Evolutionary conservation across 2,329 filamentous ascomycete genomes (phyloP).

Genomic region (Pestalotiopsis sp.): DNA sequence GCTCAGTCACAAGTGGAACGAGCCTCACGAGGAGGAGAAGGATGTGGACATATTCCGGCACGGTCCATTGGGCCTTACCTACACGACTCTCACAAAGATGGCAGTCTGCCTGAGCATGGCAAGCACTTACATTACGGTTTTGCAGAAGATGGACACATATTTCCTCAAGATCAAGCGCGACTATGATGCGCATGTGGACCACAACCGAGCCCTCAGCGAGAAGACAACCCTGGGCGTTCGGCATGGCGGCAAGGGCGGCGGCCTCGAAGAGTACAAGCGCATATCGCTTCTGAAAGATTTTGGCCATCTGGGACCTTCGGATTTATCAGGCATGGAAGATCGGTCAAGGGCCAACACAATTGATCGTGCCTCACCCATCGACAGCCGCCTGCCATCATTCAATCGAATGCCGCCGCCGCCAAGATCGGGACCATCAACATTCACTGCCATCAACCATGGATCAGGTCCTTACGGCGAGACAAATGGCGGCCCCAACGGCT

Average conservation of each 20-base stretch:
- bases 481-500: not conserved
- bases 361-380: constrained; percentile 33
- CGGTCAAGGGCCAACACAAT: constrained; percentile 31
- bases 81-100: constrained; percentile 54
- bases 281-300: constrained; percentile 44
- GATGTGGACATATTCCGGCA: constrained; percentile 33
- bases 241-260: constrained; percentile 48
- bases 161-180: constrained; percentile 54
- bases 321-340: constrained; percentile 31
- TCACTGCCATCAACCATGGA: constrained; percentile 41
- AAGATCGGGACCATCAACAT: constrained; percentile 36
- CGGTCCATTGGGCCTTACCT: constrained; percentile 49
- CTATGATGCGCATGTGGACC: constrained; percentile 36
- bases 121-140: constrained; percentile 54
- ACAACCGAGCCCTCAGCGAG: constrained; percentile 24
- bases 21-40: constrained; percentile 21
- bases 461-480: not conserved
- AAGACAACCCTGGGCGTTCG: constrained; percentile 41
- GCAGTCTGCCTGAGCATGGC: constrained; percentile 57
- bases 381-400: constrained; percentile 20
- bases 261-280: constrained; percentile 56
- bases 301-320: constrained; percentile 39
- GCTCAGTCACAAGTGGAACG: constrained; percentile 39
- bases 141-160: constrained; percentile 55
- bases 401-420: constrained; percentile 28